Evolutionary conservation across 768 basidiomycete species (phyloP).

Genomic region (Tulasnella sp.): DNA sequence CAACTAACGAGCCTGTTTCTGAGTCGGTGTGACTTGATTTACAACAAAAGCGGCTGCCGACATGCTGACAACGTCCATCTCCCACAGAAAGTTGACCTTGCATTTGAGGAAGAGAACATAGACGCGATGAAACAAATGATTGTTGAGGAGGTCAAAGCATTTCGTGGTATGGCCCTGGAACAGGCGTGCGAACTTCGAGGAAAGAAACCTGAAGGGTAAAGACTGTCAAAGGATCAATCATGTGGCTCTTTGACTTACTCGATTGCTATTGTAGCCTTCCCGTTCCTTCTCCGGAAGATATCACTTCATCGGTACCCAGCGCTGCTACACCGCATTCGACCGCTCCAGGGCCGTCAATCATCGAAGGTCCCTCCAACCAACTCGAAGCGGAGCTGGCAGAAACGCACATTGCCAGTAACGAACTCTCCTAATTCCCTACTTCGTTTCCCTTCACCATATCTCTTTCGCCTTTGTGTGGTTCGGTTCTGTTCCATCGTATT

Average conservation of each 20-base stretch:
- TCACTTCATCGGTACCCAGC: constrained; percentile 50
- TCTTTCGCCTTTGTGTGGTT: background rate
- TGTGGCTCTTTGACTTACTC: background rate
- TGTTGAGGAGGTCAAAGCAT: constrained; percentile 82
- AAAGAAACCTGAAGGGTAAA: constrained; percentile 75
- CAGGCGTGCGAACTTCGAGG: constrained; percentile 71
- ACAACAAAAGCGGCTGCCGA: background rate
- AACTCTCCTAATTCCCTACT: no score
- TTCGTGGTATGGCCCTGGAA: constrained; percentile 85
- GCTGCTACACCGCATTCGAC: constrained; percentile 60
- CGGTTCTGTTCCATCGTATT: background rate
- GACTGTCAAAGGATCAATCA: constrained; percentile 34
- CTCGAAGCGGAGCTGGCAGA: constrained; percentile 79
- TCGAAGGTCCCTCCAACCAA: constrained; percentile 82
- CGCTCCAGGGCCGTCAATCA: constrained; percentile 47
- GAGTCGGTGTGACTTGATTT: constrained; percentile 51
- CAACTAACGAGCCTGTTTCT: constrained; percentile 85
- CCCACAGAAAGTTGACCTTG: constrained; percentile 78
- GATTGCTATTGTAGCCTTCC: constrained; percentile 52
- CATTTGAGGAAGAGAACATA: constrained; percentile 91
- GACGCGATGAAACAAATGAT: constrained; percentile 97
- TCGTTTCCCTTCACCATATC: no score
- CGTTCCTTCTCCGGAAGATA: constrained; percentile 76
- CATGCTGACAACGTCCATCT: background rate
- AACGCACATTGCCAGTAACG: no score